Percentiles rank a stretch among this genome's conserved stretches.
Conservation (phyloP, 495 filamentous ascomycete genomes). For the Penicillium verhagenii region DNA sequence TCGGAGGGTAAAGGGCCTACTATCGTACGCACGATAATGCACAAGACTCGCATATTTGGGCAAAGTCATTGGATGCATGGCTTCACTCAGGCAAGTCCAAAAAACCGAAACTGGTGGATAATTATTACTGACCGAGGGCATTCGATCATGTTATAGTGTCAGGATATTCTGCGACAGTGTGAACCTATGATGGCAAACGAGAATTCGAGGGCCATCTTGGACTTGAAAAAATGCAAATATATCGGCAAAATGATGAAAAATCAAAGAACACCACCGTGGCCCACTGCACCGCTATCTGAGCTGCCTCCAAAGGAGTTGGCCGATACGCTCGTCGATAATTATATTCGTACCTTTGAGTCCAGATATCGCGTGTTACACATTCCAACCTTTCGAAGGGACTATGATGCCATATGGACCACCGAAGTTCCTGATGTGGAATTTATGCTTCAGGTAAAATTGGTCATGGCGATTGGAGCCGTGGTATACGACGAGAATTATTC, state of each 20-base stretch:
- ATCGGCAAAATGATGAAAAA: conserved; percentile 47
- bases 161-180: conserved; percentile 36
- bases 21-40: conserved; percentile 41
- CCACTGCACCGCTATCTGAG: conserved; percentile 25
- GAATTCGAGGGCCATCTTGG: conserved; percentile 27
- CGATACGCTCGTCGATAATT: conserved; percentile 34
- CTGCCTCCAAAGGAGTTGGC: conserved; percentile 49
- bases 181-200: conserved; percentile 40
- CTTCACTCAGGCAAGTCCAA: conserved; percentile 35
- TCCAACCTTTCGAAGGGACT: conserved; percentile 51
- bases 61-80: conserved; percentile 57
- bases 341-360: conserved; percentile 43
- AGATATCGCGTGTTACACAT: conserved; percentile 58
- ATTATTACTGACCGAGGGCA: too few species aligned
- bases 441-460: conserved; percentile 50
- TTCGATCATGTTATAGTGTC: too few species aligned
- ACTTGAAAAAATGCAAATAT: conserved; percentile 46
- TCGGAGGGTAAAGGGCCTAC: conserved; percentile 19
- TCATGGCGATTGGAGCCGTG: conserved; percentile 50
- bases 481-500: conserved; percentile 32
- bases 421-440: conserved; percentile 17
- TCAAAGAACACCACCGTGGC: conserved; percentile 40
- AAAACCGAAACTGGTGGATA: not conserved
- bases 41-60: conserved; percentile 55
- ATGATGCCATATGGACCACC: conserved; percentile 25